Conservation (phyloP, 257 asterid species). For the Solanum infundibuliforme region DNA sequence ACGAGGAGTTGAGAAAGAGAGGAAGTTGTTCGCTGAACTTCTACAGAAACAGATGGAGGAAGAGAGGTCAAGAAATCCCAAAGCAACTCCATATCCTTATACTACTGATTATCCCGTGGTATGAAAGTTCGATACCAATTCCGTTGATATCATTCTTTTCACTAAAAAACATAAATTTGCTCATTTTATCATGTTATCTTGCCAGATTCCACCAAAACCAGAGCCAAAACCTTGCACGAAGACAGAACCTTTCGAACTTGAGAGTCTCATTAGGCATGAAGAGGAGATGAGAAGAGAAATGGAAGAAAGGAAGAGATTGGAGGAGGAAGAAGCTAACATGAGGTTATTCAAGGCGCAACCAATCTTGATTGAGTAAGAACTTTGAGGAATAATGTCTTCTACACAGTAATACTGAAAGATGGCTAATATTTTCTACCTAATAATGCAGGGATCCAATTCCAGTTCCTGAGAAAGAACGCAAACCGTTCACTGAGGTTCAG, state of each 20-base stretch:
- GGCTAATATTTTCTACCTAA: not conserved
- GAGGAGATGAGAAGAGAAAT: slow-evolving; percentile 79
- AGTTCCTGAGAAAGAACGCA: slow-evolving; percentile 58
- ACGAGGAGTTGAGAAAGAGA: slow-evolving; percentile 87
- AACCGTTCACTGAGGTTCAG: slow-evolving; percentile 77
- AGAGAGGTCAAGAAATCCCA: slow-evolving; percentile 69
- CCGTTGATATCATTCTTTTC: not conserved
- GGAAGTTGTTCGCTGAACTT: slow-evolving; percentile 44
- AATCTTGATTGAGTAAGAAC: slow-evolving; percentile 59
- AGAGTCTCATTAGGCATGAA: slow-evolving; percentile 77
- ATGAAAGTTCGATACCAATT: not conserved
- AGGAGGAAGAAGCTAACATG: slow-evolving; percentile 76
- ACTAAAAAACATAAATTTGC: not conserved
- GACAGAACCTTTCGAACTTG: slow-evolving; percentile 84
- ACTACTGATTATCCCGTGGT: slow-evolving; percentile 97
- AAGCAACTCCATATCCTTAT: slow-evolving; percentile 89
- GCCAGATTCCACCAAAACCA: slow-evolving; percentile 87
- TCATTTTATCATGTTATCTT: not conserved
- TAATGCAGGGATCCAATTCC: slow-evolving; percentile 84
- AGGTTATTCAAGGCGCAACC: slow-evolving; percentile 83
- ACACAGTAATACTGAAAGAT: not conserved
- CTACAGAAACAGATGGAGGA: slow-evolving; percentile 68
- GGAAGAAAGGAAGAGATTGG: slow-evolving; percentile 68
- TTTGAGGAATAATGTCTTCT: not conserved
- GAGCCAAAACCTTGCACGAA: slow-evolving; percentile 85